phyloP scores from a whole-genome alignment of 2,329 filamentous ascomycete species.

The Fusarium subglutinans region DNA sequence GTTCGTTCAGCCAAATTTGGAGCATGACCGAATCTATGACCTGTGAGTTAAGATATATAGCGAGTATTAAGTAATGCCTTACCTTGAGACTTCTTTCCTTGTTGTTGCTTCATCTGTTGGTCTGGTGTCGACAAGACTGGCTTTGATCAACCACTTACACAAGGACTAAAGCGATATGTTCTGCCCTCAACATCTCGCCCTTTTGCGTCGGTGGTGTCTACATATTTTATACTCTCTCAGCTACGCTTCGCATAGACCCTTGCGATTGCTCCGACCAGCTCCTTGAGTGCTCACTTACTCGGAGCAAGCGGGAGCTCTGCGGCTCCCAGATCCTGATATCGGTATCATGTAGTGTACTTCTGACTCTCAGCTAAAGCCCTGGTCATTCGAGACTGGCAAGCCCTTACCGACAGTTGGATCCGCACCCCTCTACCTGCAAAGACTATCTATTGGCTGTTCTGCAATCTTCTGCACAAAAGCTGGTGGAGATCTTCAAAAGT shows the following conservation, averaged over 20 bases:
- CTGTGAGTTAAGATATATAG: background rate
- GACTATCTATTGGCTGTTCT: too few species aligned
- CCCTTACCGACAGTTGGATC: too few species aligned
- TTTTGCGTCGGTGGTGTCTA: fast-evolving
- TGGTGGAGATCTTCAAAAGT: too few species aligned
- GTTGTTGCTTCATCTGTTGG: background rate
- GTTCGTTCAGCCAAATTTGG: background rate
- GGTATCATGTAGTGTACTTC: too few species aligned
- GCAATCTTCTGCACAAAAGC: too few species aligned
- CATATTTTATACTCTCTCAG: background rate
- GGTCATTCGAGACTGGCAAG: too few species aligned
- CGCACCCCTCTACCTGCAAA: too few species aligned
- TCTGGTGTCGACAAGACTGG: background rate
- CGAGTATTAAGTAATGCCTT: background rate
- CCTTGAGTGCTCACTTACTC: background rate
- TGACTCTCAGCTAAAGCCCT: too few species aligned
- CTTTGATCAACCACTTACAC: background rate
- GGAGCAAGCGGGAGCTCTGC: background rate
- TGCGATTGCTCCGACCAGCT: background rate
- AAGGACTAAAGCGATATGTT: too few species aligned
- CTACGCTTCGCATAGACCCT: fast-evolving
- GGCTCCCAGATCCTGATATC: background rate
- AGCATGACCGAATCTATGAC: background rate
- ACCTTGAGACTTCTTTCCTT: background rate
- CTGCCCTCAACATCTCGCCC: background rate